Base-by-base conservation (phyloP, 495 filamentous ascomycete species). In the Pyronema omphalodes region DNA sequence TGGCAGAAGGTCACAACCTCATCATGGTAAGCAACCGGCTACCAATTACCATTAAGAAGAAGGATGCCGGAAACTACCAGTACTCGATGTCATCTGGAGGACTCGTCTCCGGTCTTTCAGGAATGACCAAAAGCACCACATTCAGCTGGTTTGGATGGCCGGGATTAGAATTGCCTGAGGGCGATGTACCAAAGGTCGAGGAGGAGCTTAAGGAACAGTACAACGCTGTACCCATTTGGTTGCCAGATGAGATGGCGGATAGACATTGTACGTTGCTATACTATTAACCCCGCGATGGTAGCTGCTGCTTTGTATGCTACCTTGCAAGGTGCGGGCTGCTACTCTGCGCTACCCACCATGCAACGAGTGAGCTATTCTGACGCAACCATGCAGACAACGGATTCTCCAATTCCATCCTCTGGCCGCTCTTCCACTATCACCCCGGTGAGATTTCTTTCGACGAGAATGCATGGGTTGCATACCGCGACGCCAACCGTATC, bases 101-200 rank as follows among this genome's bases (percentile, higher is more conserved):
- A 11, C 75, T 98, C 37, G 88, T 98, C 51, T 93, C 83, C 37
- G 91, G 88, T 1, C 68, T 98, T 51, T 87, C 82, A 57, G 91
- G 89, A 15, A 69, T 98, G 58, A 83, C 84, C 58, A 94, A 94
- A 67, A 78, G 83, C 7, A 94, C 86, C 9, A 89, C 80, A 43
- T 95, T 94, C 70, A 81, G 86, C 66, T 98, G 91, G 89, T 95
- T 94, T 67, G 89, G 89, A 55, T 98, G 91, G 91, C 88, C 89
- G 7, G 89, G 89, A 33, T 65, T 94, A 53, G 84, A 94, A 62
- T 75, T 88, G 29, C 83, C 84, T 44, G 82, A 86, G 52, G 73
- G 69, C 17, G 84, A 89, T 60, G 70, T 76, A 7, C 73, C 67
- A 23, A 75, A 74, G 59, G 74, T 89, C 57, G 73, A 76, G 57